These are phyloP conservation scores for Hyphopichia khmerensis DNA, from an alignment of 1,139 yeast genomes.

Conservation along the genomic window DNA sequence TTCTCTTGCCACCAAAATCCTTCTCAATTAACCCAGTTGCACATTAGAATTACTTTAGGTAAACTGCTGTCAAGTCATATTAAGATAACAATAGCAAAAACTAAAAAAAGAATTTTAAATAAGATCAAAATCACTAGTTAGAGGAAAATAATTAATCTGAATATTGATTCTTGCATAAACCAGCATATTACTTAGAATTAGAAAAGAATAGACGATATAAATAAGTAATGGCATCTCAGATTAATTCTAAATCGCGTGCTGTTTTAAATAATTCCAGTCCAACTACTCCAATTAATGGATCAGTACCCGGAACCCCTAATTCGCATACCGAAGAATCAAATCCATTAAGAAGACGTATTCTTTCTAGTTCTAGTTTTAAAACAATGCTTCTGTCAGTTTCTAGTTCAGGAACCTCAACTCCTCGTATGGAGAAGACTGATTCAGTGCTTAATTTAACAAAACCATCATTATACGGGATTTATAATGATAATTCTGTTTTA, in stretches of 20 bases:
- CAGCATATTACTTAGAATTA: neutral
- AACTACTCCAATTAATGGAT: neutral
- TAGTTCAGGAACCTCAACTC: constrained; percentile 13
- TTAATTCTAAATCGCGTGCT: neutral
- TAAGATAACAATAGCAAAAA: too few relatives aligned
- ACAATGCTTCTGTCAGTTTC: constrained; percentile 8
- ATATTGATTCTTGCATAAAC: neutral
- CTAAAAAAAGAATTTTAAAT: too few relatives aligned
- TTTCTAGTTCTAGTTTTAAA: constrained; percentile 11
- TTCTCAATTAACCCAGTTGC: too few relatives aligned
- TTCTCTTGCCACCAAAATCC: neutral
- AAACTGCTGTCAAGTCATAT: too few relatives aligned
- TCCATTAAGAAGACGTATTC: constrained; percentile 1
- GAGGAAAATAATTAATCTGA: too few relatives aligned
- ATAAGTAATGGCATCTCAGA: neutral
- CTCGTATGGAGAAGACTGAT: constrained; percentile 37
- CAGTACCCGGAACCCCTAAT: neutral
- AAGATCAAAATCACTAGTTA: too few relatives aligned
- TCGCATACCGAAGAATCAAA: neutral
- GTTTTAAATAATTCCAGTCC: neutral
- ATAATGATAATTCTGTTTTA: constrained; percentile 38
- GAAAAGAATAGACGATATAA: neutral
- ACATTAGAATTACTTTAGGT: too few relatives aligned
- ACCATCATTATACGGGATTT: constrained; percentile 50
- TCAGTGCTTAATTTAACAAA: constrained; percentile 48